A percentile compares a stretch with the other conserved stretches of the same genome.
Conservation (phyloP, 2,329 filamentous ascomycete species). For the Calonectria pauciramosa region DNA sequence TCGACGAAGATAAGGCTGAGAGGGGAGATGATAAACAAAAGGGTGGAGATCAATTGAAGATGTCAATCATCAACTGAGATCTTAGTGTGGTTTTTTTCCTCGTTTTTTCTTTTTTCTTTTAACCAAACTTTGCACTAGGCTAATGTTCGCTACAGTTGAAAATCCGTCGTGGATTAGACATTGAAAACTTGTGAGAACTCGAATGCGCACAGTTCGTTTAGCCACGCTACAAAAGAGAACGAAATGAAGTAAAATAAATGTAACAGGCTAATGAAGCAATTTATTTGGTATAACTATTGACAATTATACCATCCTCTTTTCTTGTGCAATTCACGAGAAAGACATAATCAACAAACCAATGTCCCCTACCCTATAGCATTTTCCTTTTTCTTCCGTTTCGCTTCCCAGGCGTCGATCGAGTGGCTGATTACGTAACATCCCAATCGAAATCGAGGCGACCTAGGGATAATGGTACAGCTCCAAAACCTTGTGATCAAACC, state of each 20-base stretch:
- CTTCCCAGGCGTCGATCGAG: neutral
- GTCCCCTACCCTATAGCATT: neutral
- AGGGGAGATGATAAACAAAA: neutral
- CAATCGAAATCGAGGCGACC: neutral
- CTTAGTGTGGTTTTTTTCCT: neutral
- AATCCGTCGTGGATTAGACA: no score
- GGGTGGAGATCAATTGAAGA: neutral
- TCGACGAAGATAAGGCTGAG: constrained; percentile 1
- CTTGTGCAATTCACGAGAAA: neutral
- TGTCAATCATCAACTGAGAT: neutral
- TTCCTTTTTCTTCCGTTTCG: neutral
- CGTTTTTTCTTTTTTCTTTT: neutral
- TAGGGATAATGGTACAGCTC: neutral
- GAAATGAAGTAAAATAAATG: no score
- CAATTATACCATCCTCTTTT: neutral
- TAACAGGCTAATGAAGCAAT: no score
- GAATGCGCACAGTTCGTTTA: neutral
- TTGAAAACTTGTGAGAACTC: no score
- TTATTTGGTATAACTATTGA: neutral
- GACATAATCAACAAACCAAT: neutral
- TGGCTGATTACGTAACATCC: neutral
- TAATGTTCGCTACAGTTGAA: no score
- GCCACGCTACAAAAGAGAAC: neutral
- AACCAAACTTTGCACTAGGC: no score
- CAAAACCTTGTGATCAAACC: neutral